A percentile compares a stretch with the other conserved stretches of the same genome.
These are phyloP conservation scores for Apiotrichum siamense DNA, from an alignment of 1,284 basidiomycete species.

Conservation along the genomic window DNA sequence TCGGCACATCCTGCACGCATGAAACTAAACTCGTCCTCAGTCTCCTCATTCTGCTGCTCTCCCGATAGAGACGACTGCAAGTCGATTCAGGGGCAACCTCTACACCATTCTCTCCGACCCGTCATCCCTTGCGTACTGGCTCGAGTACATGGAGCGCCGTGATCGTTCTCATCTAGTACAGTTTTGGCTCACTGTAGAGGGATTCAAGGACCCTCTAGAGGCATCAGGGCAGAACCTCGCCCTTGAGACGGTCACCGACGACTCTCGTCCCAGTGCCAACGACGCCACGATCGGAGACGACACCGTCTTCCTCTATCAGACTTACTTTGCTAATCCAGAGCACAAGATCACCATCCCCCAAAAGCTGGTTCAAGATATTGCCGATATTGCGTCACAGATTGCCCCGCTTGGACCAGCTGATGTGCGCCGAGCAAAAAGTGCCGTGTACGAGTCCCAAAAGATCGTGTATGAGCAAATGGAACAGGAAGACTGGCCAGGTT, in stretches of 20 bases:
- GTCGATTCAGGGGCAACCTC: conserved; percentile 15
- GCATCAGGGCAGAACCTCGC: conserved; percentile 55
- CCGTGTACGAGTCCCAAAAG: conserved; percentile 69
- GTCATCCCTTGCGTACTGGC: conserved; percentile 85
- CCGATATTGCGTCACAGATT: conserved; percentile 12
- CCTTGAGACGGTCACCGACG: conserved; percentile 5
- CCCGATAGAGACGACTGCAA: neutral
- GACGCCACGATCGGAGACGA: conserved; percentile 56
- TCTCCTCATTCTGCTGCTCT: neutral
- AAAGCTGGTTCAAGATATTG: conserved; percentile 19
- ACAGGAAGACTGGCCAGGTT: conserved; percentile 82
- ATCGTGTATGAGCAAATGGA: conserved; percentile 85
- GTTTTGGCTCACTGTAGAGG: conserved; percentile 95
- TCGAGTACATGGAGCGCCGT: conserved; percentile 95
- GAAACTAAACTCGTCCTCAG: neutral
- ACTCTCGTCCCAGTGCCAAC: neutral
- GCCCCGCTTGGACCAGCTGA: conserved; percentile 11
- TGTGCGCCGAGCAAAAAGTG: conserved; percentile 41
- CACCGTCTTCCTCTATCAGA: conserved; percentile 73
- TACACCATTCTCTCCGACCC: conserved; percentile 74
- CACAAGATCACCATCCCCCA: conserved; percentile 21
- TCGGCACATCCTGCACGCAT: neutral
- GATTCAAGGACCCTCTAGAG: conserved; percentile 93
- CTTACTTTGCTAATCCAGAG: conserved; percentile 60
- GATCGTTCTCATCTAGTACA: conserved; percentile 79